Base-by-base conservation (phyloP, 352 stramenopile genomes). In the Phytophthora foliorum region DNA sequence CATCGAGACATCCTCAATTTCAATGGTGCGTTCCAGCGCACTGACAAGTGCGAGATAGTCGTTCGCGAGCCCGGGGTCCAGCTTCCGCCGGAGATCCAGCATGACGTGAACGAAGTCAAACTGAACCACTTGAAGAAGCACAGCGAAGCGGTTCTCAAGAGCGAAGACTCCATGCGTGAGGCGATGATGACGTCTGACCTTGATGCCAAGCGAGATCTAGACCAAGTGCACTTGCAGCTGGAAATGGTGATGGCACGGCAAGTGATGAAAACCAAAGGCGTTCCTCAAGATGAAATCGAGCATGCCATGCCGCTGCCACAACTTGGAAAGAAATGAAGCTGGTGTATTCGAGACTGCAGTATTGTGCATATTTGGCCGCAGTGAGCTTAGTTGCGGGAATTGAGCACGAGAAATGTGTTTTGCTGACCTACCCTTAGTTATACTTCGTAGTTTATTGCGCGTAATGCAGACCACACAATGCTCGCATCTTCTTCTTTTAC, bases 171-270 rank as follows among this genome's bases (percentile, higher is more conserved):
- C 2, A 41, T 38, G 57, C 46, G 57, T n/a, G 13, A n/a, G 3
- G 46, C 34, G 6, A 50, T 67, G 38, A 39, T 41, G 38, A 27
- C 54, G 39, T 60, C 38, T 3, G 48, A 66, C n/a, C 14, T 69
- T 39, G 53, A 69, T 1, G 52, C 50, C n/a, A 60, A 63, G 24
- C 44, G 46, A 36, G 39, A 19, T 19, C 53, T 45, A 34, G 48
- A 39, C 2, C 31, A 64, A 57, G 21, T 58, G 4, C 36, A 64
- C 21, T 46, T 69, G 27, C 2, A 64, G 21, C 25, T 57, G 44
- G 53, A 69, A n/a, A 63, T 44, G 24, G 25, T 64, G 25, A 21
- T 64, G 45, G 55, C 54, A 5, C 52, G 53, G 0, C 62, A 58
- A 19, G 34, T 54, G 14, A 57, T 69, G 46, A 56, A 46, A 21